Conservation (phyloP, 345 rosid species). For the Carallia pectinifolia region DNA sequence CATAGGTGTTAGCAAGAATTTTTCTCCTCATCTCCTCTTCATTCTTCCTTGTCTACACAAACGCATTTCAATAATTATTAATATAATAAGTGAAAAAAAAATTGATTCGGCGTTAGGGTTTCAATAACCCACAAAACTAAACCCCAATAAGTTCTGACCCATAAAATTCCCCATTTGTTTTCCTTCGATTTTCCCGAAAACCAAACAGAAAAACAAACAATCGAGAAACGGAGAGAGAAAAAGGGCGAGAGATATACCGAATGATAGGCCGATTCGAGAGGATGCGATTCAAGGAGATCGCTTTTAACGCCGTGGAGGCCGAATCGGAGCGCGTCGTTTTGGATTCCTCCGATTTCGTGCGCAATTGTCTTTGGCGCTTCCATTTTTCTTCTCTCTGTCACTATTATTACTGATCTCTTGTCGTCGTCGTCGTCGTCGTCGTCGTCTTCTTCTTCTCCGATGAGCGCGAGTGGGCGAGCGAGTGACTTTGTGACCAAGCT, state of each 20-base stretch:
- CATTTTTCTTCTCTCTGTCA: slow-evolving; percentile 29
- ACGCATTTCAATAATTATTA: background rate
- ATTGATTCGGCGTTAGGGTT: background rate
- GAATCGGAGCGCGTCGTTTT: slow-evolving; percentile 65
- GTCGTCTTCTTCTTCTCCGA: background rate
- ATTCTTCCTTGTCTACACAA: slow-evolving; percentile 46
- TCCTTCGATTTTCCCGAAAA: too few species aligned
- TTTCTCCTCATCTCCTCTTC: slow-evolving; percentile 64
- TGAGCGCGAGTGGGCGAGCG: background rate
- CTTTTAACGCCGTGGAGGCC: slow-evolving; percentile 81
- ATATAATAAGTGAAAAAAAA: too few species aligned
- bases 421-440: background rate
- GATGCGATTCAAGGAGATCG: slow-evolving; percentile 78
- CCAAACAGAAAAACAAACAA: background rate
- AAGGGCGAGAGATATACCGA: slow-evolving; percentile 39
- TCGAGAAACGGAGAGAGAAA: background rate
- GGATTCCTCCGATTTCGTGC: slow-evolving; percentile 68
- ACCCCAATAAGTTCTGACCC: background rate
- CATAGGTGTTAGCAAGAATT: slow-evolving; percentile 61
- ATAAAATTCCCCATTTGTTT: too few species aligned
- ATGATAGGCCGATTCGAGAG: slow-evolving; percentile 70
- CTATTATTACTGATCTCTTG: background rate
- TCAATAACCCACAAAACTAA: background rate
- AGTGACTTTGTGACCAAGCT: too few species aligned
- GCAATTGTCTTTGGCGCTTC: slow-evolving; percentile 59